A percentile compares a stretch with the other conserved stretches of the same genome.
Evolutionary conservation across 352 stramenopile species (phyloP).

Genomic region (Thraustotheca clavata): DNA sequence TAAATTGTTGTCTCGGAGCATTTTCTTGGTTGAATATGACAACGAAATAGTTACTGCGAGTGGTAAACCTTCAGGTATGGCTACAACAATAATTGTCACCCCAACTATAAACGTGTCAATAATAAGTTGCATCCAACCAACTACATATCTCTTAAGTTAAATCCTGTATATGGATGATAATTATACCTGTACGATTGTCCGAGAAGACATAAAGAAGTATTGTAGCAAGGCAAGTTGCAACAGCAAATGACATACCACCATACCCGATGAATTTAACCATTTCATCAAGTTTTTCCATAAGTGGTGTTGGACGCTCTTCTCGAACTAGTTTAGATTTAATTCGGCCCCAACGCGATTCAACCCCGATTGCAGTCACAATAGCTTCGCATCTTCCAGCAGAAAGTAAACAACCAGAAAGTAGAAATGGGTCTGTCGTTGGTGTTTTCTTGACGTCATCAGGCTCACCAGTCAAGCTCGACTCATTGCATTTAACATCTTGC

Average conservation of each 20-base stretch:
- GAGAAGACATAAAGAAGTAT: slow-evolving; percentile 73
- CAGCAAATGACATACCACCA: slow-evolving; percentile 73
- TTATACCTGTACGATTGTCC: slow-evolving; percentile 24
- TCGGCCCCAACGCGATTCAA: slow-evolving; percentile 79
- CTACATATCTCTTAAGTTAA: slow-evolving; percentile 29
- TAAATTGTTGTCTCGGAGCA: slow-evolving; percentile 98
- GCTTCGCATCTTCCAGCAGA: slow-evolving; percentile 62
- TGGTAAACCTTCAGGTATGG: slow-evolving; percentile 91
- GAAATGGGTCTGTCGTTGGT: slow-evolving; percentile 57
- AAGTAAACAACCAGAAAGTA: slow-evolving; percentile 81
- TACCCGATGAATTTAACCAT: slow-evolving; percentile 89
- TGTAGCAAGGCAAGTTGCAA: slow-evolving; percentile 81
- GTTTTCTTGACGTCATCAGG: slow-evolving; percentile 89
- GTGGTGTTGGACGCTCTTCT: slow-evolving; percentile 82
- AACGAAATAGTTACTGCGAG: slow-evolving; percentile 92
- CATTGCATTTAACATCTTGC: slow-evolving; percentile 92
- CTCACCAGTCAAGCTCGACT: slow-evolving; percentile 95
- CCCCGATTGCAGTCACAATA: slow-evolving; percentile 77
- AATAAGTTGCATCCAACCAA: slow-evolving; percentile 69
- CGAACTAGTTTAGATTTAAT: slow-evolving; percentile 87
- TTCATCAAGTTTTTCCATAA: slow-evolving; percentile 89
- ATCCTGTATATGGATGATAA: slow-evolving; percentile 3
- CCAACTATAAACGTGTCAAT: slow-evolving; percentile 92
- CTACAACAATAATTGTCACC: slow-evolving; percentile 92
- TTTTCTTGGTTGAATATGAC: slow-evolving; percentile 95